Evolutionary conservation across 495 filamentous ascomycete species (phyloP).

Genomic region (Penicillium verhagenii): DNA sequence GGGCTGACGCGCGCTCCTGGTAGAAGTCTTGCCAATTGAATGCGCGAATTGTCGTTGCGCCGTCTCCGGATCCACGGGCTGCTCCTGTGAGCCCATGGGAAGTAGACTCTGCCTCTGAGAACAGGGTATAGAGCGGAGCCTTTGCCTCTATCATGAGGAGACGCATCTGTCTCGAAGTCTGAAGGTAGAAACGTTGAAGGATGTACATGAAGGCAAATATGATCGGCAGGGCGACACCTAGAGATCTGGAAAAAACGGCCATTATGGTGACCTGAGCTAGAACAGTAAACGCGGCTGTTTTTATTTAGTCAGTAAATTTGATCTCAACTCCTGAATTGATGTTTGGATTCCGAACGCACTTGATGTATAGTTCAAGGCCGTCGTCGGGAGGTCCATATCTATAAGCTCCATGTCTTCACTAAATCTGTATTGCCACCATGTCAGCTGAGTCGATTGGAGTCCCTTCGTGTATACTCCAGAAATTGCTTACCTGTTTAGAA

Average conservation of each 20-base stretch:
- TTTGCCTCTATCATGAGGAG: constrained; percentile 55
- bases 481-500: too few relatives aligned
- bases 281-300: not conserved
- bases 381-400: constrained; percentile 3
- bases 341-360: not conserved
- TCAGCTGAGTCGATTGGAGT: constrained; percentile 2
- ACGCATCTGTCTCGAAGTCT: constrained; percentile 59
- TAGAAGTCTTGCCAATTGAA: constrained; percentile 40
- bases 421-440: constrained; percentile 1
- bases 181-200: constrained; percentile 51
- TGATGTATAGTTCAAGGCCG: not conserved
- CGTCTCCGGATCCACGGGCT: too few relatives aligned
- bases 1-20: constrained; percentile 13
- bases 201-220: not conserved
- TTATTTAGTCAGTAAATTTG: not conserved
- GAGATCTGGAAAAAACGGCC: not conserved
- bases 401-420: constrained; percentile 9
- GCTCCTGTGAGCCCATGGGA: constrained; percentile 6
- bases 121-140: constrained; percentile 47
- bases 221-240: not conserved
- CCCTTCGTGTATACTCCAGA: not conserved
- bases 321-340: not conserved
- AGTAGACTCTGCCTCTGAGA: constrained; percentile 41
- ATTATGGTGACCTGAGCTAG: not conserved
- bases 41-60: constrained; percentile 47